These are phyloP conservation scores for Graphilbum ipis-grandicollis DNA, from an alignment of 2,329 filamentous ascomycete species.

Conservation along the genomic window DNA sequence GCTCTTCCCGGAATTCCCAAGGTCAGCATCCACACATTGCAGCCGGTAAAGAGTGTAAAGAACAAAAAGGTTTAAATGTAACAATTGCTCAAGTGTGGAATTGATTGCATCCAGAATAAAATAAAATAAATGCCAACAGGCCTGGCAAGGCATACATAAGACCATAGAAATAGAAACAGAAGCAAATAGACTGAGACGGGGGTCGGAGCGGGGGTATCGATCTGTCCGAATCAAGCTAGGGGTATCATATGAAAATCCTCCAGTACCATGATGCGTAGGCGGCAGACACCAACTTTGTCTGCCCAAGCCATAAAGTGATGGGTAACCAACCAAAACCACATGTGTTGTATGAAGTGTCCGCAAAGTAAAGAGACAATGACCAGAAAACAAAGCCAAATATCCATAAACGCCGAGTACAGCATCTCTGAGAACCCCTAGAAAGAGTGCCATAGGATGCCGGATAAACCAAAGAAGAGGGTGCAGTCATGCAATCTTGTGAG, in stretches of 20 bases:
- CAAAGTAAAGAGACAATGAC: background rate
- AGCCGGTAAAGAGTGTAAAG: background rate
- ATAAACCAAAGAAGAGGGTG: background rate
- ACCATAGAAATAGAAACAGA: background rate
- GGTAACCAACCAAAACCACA: slow-evolving; percentile 2
- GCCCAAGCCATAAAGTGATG: slow-evolving; percentile 3
- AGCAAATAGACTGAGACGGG: no score
- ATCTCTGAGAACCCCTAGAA: background rate
- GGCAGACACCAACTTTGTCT: background rate
- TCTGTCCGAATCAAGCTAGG: slow-evolving; percentile 6
- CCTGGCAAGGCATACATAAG: no score
- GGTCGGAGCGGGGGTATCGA: slow-evolving; percentile 11
- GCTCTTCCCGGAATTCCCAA: no score
- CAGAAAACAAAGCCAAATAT: background rate
- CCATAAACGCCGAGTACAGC: background rate
- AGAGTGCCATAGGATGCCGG: background rate
- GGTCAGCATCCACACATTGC: no score
- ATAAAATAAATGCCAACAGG: no score
- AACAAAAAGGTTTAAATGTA: background rate
- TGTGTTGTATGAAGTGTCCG: background rate
- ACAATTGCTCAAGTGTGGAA: no score
- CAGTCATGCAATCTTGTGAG: no score
- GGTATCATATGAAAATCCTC: slow-evolving; percentile 9
- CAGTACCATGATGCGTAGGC: slow-evolving; percentile 4
- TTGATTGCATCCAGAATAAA: no score